Evolutionary conservation across 179 eudicot genomes (phyloP).

Genomic region (Vitellaria paradoxa): DNA sequence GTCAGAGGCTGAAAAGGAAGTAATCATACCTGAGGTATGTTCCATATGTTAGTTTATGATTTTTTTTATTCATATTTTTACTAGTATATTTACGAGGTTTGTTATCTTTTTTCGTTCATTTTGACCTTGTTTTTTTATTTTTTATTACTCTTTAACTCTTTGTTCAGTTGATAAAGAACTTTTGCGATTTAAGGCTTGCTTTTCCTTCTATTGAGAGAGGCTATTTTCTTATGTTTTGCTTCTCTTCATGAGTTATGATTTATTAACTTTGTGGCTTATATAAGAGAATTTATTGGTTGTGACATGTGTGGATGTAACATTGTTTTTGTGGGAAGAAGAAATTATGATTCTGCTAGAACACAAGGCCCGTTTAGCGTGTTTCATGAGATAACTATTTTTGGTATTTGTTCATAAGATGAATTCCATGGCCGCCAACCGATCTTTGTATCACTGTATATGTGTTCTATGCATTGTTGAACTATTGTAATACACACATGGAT

Average conservation of each 20-base stretch:
- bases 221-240: background rate
- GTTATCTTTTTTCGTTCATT: too few relatives aligned
- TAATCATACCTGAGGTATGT: conserved; percentile 20
- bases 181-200: background rate
- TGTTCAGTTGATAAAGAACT: background rate
- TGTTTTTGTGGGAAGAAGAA: background rate
- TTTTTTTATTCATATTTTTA: background rate
- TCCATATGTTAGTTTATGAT: background rate
- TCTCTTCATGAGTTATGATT: background rate
- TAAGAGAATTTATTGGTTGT: background rate
- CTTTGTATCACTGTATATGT: background rate
- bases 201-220: background rate
- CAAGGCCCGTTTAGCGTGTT: background rate
- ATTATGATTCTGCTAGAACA: background rate
- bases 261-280: background rate
- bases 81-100: background rate
- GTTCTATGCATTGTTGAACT: background rate
- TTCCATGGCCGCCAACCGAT: background rate
- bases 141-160: too few relatives aligned
- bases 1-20: conserved; percentile 17
- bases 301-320: background rate
- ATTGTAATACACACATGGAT: too few relatives aligned
- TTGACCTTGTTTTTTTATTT: background rate
- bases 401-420: background rate
- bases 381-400: background rate